A percentile compares a stretch with the other conserved stretches of the same genome.
Evolutionary conservation across 257 asterid species (phyloP).

Genomic region (Petrea volubilis): DNA sequence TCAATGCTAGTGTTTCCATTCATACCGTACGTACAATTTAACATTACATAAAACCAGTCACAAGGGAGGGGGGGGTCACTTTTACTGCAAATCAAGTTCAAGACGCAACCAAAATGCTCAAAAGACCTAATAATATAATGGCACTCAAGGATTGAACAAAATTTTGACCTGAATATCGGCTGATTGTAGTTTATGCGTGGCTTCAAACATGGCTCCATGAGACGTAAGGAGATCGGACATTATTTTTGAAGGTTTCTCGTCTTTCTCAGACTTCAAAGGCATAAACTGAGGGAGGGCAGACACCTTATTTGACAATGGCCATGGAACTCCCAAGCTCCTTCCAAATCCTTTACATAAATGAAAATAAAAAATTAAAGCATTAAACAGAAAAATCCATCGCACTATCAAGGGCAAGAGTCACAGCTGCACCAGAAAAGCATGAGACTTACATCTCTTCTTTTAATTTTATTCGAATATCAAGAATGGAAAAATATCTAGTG

Average conservation of each 20-base stretch:
- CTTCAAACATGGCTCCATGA: constrained; percentile 38
- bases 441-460: background rate
- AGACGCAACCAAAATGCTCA: constrained; percentile 10
- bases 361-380: background rate
- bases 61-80: background rate
- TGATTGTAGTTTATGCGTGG: constrained; percentile 25
- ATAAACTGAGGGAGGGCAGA: constrained; percentile 50
- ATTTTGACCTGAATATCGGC: constrained; percentile 33
- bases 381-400: background rate
- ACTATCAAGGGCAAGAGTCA: background rate
- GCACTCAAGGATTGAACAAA: background rate
- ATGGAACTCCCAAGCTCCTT: constrained; percentile 43
- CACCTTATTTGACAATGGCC: constrained; percentile 50
- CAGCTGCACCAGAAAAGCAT: too few relatives aligned
- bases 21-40: background rate
- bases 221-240: constrained; percentile 32
- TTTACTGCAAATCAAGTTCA: constrained; percentile 10
- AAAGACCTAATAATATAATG: background rate
- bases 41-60: background rate
- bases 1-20: background rate
- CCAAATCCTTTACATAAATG: constrained; percentile 31
- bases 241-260: constrained; percentile 44
- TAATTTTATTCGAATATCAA: background rate
- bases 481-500: background rate
- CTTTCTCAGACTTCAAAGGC: constrained; percentile 46